Conservation (phyloP, 768 basidiomycete species). For the Boletus eberwhitei region DNA sequence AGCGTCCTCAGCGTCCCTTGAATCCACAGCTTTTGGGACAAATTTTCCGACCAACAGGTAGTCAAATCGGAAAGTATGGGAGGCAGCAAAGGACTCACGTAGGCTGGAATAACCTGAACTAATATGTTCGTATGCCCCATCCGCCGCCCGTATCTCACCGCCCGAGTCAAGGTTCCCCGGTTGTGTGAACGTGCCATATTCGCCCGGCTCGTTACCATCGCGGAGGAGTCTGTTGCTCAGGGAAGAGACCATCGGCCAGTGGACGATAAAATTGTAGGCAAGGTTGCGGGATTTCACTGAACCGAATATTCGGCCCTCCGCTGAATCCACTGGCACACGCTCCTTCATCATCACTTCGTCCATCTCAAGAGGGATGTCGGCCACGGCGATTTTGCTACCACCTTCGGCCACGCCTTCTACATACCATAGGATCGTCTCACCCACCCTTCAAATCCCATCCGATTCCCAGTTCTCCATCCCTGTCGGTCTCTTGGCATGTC, state of each 20-base stretch:
- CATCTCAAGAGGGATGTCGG: constrained; percentile 16
- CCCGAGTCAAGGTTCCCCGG: constrained; percentile 6
- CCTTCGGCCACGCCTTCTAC: constrained; percentile 46
- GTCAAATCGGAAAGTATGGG: neutral
- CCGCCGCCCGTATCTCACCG: neutral
- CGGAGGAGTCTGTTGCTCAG: neutral
- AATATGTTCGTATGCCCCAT: constrained; percentile 3
- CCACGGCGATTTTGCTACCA: constrained; percentile 43
- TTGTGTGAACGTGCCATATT: constrained; percentile 9
- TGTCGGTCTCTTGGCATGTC: constrained; percentile 76
- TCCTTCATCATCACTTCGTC: neutral
- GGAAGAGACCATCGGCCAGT: neutral
- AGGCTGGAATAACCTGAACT: constrained; percentile 14
- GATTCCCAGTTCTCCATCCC: constrained; percentile 53
- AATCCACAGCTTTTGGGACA: neutral
- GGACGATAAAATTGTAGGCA: neutral
- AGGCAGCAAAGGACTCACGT: constrained; percentile 11
- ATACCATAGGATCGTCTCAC: constrained; percentile 65
- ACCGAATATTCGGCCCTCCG: neutral
- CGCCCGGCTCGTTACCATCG: neutral
- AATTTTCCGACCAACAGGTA: neutral
- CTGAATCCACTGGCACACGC: neutral
- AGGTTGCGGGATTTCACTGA: neutral
- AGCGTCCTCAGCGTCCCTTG: constrained; percentile 7
- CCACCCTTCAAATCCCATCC: constrained; percentile 52